phyloP scores from a whole-genome alignment of 306 rosid genomes.

The Carpinus viminea region DNA sequence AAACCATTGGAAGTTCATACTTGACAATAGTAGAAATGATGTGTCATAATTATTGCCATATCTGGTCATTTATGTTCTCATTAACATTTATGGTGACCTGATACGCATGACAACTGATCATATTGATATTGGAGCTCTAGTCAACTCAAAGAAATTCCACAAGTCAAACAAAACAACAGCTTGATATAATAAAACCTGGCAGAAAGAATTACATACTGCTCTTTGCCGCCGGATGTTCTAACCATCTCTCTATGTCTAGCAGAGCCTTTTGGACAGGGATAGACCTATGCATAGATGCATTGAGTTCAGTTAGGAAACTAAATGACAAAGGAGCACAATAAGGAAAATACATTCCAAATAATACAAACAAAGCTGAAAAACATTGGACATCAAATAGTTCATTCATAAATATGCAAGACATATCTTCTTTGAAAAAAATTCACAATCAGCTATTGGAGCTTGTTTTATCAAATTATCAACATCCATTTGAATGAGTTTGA shows the following conservation, averaged over 20 bases:
- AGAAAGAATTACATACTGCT: conserved; percentile 67
- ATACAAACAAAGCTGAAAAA: conserved; percentile 11
- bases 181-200: conserved; percentile 13
- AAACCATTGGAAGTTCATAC: not conserved
- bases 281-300: conserved; percentile 56
- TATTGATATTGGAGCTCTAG: not conserved
- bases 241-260: conserved; percentile 79
- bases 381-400: not conserved
- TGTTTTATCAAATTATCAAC: not conserved
- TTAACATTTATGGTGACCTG: not conserved
- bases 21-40: not conserved
- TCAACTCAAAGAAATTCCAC: not conserved
- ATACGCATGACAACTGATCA: not conserved
- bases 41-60: not conserved
- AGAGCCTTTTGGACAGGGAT: conserved; percentile 97
- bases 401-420: not conserved
- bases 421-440: not conserved
- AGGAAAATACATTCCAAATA: conserved; percentile 19
- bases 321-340: conserved; percentile 14
- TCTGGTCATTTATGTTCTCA: not conserved
- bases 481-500: too few species aligned
- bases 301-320: conserved; percentile 27
- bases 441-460: not conserved
- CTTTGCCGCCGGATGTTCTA: conserved; percentile 73
- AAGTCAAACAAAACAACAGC: conserved; percentile 1